These are phyloP conservation scores for Meredithiella fracta DNA, from an alignment of 2,329 filamentous ascomycete species.

Conservation along the genomic window DNA sequence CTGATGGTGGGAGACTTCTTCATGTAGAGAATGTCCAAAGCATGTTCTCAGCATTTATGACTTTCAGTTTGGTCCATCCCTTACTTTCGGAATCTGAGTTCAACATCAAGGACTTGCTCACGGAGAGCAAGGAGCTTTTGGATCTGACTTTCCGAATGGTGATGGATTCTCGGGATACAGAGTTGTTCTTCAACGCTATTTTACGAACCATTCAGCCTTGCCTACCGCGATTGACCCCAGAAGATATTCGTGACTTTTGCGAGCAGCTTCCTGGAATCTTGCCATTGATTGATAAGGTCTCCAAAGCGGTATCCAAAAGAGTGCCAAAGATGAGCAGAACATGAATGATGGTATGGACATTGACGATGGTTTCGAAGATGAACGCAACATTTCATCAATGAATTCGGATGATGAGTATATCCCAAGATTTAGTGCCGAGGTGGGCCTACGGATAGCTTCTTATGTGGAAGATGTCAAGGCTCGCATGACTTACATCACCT, in stretches of 20 bases:
- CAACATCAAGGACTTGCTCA: slow-evolving; percentile 24
- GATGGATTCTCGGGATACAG: slow-evolving; percentile 29
- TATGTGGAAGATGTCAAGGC: slow-evolving; percentile 6
- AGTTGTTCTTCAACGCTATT: slow-evolving; percentile 30
- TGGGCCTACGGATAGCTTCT: slow-evolving; percentile 1
- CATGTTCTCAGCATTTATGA: slow-evolving; percentile 31
- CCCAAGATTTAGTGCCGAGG: slow-evolving; percentile 1
- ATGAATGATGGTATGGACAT: slow-evolving; percentile 46
- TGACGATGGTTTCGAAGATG: slow-evolving; percentile 47
- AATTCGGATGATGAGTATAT: background rate
- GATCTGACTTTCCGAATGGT: slow-evolving; percentile 27
- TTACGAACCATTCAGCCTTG: slow-evolving; percentile 29
- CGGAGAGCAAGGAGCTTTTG: slow-evolving; percentile 19
- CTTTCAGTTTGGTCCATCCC: slow-evolving; percentile 30
- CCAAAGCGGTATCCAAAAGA: slow-evolving; percentile 21
- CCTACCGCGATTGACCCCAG: slow-evolving; percentile 28
- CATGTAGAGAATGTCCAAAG: slow-evolving; percentile 38
- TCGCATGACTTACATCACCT: slow-evolving; percentile 3
- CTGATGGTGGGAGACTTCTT: slow-evolving; percentile 32
- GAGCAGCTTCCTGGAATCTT: slow-evolving; percentile 27
- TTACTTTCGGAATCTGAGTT: slow-evolving; percentile 30
- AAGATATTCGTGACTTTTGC: slow-evolving; percentile 24
- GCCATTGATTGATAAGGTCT: slow-evolving; percentile 27
- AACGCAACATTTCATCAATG: slow-evolving; percentile 27
- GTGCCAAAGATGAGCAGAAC: slow-evolving; percentile 21